Percentiles rank a stretch among this genome's conserved stretches.
These are phyloP conservation scores for Jamesozyma lodderae DNA, from an alignment of 805 yeast genomes.

Conservation along the genomic window DNA sequence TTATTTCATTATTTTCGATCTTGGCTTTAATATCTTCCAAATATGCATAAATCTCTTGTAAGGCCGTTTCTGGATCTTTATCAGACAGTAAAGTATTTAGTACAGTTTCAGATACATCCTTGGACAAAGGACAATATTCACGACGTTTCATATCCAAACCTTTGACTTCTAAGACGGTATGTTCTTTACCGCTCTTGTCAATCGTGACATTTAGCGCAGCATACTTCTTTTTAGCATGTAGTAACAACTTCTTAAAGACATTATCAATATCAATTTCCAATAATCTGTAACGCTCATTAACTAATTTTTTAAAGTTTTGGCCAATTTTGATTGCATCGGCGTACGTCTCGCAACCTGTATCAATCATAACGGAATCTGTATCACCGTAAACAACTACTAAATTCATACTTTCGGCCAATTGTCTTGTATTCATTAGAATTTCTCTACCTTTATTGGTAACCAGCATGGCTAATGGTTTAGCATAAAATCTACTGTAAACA, in stretches of 20 bases:
- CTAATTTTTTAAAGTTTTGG: constrained; percentile 69
- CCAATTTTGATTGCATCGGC: constrained; percentile 77
- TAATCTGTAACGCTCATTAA: constrained; percentile 78
- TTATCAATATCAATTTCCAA: constrained; percentile 94
- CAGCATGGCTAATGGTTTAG: constrained; percentile 90
- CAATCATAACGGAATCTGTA: constrained; percentile 98
- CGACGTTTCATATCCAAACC: constrained; percentile 97
- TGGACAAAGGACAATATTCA: constrained; percentile 89
- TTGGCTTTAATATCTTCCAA: constrained; percentile 51
- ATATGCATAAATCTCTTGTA: constrained; percentile 62
- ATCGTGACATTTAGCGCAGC: constrained; percentile 72
- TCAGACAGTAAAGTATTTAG: constrained; percentile 64
- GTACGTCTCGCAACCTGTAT: constrained; percentile 65
- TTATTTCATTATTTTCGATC: constrained; percentile 50
- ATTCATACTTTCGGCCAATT: constrained; percentile 76
- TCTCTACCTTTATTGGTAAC: constrained; percentile 95
- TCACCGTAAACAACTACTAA: constrained; percentile 93
- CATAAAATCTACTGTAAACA: constrained; percentile 85
- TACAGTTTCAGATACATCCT: constrained; percentile 72
- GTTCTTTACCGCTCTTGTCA: constrained; percentile 46
- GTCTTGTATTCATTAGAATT: constrained; percentile 85
- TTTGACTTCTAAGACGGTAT: constrained; percentile 69
- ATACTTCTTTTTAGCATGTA: constrained; percentile 95
- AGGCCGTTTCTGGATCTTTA: constrained; percentile 66
- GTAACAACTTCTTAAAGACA: constrained; percentile 70